Evolutionary conservation across 2,329 filamentous ascomycete species (phyloP), one percentile per base, ranked within the genome.

Genomic region (Endocalyx cinctus): DNA sequence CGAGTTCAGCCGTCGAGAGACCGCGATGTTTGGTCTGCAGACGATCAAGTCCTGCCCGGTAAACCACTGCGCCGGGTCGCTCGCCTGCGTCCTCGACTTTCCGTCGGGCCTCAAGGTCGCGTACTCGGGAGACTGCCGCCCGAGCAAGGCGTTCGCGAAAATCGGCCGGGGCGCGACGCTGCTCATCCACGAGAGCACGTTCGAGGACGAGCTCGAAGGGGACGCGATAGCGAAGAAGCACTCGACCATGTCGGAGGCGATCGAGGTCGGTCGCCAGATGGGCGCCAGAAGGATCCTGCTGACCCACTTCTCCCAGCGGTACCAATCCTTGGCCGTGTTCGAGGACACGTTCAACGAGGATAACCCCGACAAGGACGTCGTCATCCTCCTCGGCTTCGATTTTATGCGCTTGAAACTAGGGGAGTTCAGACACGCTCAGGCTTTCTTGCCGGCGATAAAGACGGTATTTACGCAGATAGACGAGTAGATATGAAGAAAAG

Each of bases 221-320:
- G 89, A 96, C 51, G 92, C 92, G 4, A 55, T 73, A 17, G 85
- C 83, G 32, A 98, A 98, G 75, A 88, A 84, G 54, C 92, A 98
- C 66, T 86, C 77, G 25, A 98, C 92, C 7, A 86, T 88, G 41
- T 75, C 75, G 11, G 92, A 98, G 64, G 92, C 92, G 1, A 72
- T 98, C 4, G 71, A 69, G 27, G 74, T 97, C 4, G 90, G 83
- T 2, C 70, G 74, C 10, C 63, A 69, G 28, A 98, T 98, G 92
- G 62, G 74, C 17, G 92, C 89, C 0, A 77, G 81, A 43, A 72
- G 85, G 12, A 81, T 92, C 12, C 64, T 98, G 35, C 70, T 98
- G 30, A 98, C 92, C 6, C 92, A 98, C 59, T 98, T 98, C 62
- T 89, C 82, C 35, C 92, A 98, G 65, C 74, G 92, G 6, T 98